Base-by-base conservation (phyloP, 768 basidiomycete genomes). In the Tulasnella sp. region DNA sequence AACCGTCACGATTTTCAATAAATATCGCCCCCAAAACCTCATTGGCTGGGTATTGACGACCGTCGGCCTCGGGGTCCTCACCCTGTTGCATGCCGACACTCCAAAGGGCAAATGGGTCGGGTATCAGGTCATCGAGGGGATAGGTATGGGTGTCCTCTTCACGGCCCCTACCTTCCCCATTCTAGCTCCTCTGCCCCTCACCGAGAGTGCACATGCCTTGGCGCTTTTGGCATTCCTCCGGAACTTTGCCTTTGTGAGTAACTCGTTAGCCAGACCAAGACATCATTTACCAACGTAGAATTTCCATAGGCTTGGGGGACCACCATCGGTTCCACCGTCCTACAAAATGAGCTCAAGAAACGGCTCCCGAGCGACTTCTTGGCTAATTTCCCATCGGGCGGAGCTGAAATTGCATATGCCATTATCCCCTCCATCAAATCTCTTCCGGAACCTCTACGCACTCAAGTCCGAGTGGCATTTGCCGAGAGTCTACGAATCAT, bases 341-440 rank as follows among this genome's bases (percentile, higher is more conserved):
- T 82, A 6, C 75, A 78, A 61, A 82, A 79, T 65, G 59, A 73
- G 49, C 72, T 82, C 14, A 62, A 64, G 6, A 67, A 63, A 27
- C 63, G 61, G 0, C 71, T 82, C 0, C 77, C 80, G 0, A 37
- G 57, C 3, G 67, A 63, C 1, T 75, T 78, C 45, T 25, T 68
- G 14, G 49, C 61, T 23, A 61, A 67, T 31, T 65, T 75, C 59
- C 68, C 72, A 11, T 31, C 41, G 0, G 58, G 64, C n/a, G 73
- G 72, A 8, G 52, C 55, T 15, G 64, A 65, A 29, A 49, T 65
- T 49, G 43, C 62, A 40, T 63, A 63, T 57, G 57, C 61, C 17
- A 58, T 53, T 12, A 63, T 65, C 59, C 64, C 64, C 1, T 42
- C 52, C 23, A 59, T 65, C 36, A 34, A 42, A 15, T 9, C 2